Conservation (phyloP, 176 grass and related monocot species). For the Phyllostachys edulis region DNA sequence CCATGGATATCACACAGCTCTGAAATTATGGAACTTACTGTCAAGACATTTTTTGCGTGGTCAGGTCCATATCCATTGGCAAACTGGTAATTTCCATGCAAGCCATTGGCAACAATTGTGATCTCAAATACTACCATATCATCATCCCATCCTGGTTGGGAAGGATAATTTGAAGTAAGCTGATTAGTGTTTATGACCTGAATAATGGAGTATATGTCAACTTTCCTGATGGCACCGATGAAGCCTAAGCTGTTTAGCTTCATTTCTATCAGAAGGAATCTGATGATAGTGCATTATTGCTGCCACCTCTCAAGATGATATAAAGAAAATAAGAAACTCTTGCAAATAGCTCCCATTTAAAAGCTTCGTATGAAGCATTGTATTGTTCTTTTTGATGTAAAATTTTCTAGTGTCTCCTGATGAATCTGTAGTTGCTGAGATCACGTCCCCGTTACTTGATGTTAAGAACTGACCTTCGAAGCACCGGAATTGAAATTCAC, state of each 20-base stretch:
- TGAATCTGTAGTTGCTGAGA: slow-evolving; percentile 56
- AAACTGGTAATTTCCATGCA: slow-evolving; percentile 91
- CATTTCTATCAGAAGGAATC: not conserved
- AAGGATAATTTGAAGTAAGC: slow-evolving; percentile 67
- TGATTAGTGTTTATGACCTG: slow-evolving; percentile 64
- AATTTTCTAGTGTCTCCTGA: slow-evolving; percentile 55
- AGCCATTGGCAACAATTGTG: slow-evolving; percentile 60
- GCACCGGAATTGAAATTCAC: slow-evolving; percentile 68
- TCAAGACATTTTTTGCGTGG: slow-evolving; percentile 52
- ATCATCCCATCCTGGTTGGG: slow-evolving; percentile 70
- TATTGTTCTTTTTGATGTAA: slow-evolving; percentile 66
- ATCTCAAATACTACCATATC: slow-evolving; percentile 72
- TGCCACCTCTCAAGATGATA: not conserved
- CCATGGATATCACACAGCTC: not conserved
- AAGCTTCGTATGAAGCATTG: slow-evolving; percentile 74
- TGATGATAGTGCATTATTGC: not conserved
- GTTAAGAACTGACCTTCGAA: slow-evolving; percentile 73
- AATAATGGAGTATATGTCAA: slow-evolving; percentile 39
- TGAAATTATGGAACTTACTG: slow-evolving; percentile 50
- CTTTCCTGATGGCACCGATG: not conserved
- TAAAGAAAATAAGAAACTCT: slow-evolving; percentile 28
- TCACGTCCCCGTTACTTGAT: slow-evolving; percentile 42
- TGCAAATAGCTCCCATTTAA: slow-evolving; percentile 68
- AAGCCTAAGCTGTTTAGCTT: slow-evolving; percentile 9
- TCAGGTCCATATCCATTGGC: slow-evolving; percentile 69